These are phyloP conservation scores for Microcos paniculata DNA, from an alignment of 345 rosid species.

Conservation along the genomic window DNA sequence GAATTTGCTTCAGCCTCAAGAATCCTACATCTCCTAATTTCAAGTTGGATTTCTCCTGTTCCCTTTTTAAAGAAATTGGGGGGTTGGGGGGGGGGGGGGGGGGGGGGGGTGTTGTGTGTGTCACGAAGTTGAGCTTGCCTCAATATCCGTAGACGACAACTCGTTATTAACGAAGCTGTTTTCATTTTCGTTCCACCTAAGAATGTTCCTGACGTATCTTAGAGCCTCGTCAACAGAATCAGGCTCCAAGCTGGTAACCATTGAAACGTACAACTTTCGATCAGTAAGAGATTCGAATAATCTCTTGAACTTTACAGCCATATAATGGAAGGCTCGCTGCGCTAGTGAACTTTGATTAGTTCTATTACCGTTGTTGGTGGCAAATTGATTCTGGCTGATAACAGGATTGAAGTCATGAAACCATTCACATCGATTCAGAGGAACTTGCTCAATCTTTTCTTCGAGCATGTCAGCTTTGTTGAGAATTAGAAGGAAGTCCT, in stretches of 20 bases:
- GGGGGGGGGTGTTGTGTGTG: no score
- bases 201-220: conserved; percentile 61
- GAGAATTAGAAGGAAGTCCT: conserved; percentile 76
- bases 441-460: conserved; percentile 59
- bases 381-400: conserved; percentile 35
- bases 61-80: neutral
- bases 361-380: conserved; percentile 20
- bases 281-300: conserved; percentile 47
- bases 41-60: neutral
- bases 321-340: conserved; percentile 63
- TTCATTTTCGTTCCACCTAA: conserved; percentile 58
- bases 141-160: conserved; percentile 41
- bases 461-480: conserved; percentile 80
- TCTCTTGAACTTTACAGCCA: conserved; percentile 73
- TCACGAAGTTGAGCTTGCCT: conserved; percentile 53
- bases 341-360: conserved; percentile 48
- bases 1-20: neutral
- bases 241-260: conserved; percentile 53
- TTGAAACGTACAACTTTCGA: conserved; percentile 57
- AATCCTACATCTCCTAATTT: neutral
- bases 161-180: conserved; percentile 26
- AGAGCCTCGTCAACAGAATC: conserved; percentile 62
- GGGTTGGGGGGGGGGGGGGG: no score
- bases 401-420: conserved; percentile 70
- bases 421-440: conserved; percentile 77